Evolutionary conservation across 2,329 filamentous ascomycete species (phyloP).

Genomic region (Xenosphaeropsis pyriputrescens): DNA sequence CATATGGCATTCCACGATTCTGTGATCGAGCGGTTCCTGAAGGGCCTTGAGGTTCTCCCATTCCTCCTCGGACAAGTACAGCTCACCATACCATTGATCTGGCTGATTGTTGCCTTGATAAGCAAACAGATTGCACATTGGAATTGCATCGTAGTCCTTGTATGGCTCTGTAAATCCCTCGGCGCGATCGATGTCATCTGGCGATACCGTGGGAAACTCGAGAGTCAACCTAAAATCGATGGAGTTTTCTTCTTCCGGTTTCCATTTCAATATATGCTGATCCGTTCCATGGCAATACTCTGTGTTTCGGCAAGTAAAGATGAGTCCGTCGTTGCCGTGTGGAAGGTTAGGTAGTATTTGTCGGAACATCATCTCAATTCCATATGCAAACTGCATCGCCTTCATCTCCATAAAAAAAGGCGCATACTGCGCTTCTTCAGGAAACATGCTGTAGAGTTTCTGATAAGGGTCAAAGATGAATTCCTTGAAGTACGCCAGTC

Average conservation of each 20-base stretch:
- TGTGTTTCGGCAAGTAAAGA: conserved; percentile 88
- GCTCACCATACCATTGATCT: conserved; percentile 40
- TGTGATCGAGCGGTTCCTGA: conserved; percentile 63
- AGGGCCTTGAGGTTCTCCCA: conserved; percentile 72
- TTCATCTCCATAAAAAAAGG: conserved; percentile 81
- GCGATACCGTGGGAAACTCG: conserved; percentile 57
- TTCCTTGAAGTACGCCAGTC: conserved; percentile 73
- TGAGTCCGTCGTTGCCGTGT: conserved; percentile 91
- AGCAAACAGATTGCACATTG: conserved; percentile 58
- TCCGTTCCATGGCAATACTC: conserved; percentile 86
- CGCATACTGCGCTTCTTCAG: conserved; percentile 53
- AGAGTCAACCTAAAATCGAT: conserved; percentile 80
- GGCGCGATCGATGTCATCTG: conserved; percentile 50
- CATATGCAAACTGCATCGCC: conserved; percentile 78
- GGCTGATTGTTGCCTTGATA: conserved; percentile 42
- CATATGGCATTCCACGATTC: conserved; percentile 81
- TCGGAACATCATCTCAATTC: conserved; percentile 82
- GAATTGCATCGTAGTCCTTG: conserved; percentile 67
- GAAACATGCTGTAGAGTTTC: conserved; percentile 46
- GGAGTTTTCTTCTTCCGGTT: conserved; percentile 87
- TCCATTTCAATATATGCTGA: conserved; percentile 93
- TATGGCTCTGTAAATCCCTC: conserved; percentile 49
- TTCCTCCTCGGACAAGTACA: conserved; percentile 59
- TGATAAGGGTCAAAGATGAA: conserved; percentile 60
- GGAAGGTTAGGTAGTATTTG: conserved; percentile 69